Evolutionary conservation across 1,139 yeast species (phyloP).

Genomic region (Blastobotrys persicus): DNA sequence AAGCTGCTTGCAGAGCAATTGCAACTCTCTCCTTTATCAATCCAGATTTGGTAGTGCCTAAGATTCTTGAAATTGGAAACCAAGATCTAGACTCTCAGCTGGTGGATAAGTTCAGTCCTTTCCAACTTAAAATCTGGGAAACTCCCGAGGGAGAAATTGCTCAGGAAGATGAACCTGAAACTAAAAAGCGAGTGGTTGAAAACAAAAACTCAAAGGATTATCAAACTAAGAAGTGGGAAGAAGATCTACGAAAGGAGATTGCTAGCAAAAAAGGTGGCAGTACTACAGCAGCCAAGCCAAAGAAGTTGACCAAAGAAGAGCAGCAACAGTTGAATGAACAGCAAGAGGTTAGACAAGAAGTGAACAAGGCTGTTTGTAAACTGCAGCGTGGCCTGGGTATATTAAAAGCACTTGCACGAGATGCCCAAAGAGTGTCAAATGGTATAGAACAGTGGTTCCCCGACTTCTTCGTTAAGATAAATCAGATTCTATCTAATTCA

Average conservation of each 20-base stretch:
- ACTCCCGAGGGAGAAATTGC: constrained; percentile 70
- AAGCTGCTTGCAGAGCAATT: constrained; percentile 55
- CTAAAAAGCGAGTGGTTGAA: constrained; percentile 34
- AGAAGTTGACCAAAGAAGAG: constrained; percentile 76
- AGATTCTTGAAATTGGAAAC: constrained; percentile 39
- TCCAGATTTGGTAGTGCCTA: constrained; percentile 58
- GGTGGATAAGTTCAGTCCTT: constrained; percentile 26
- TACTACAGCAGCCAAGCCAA: constrained; percentile 34
- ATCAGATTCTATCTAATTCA: constrained; percentile 43
- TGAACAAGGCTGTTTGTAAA: constrained; percentile 42
- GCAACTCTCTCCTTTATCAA: constrained; percentile 69
- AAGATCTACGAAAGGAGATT: constrained; percentile 69
- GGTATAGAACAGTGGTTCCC: constrained; percentile 77
- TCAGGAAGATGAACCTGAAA: constrained; percentile 53
- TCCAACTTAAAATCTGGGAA: constrained; percentile 60
- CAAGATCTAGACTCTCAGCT: constrained; percentile 42
- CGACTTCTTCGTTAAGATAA: constrained; percentile 47
- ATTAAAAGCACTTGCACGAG: constrained; percentile 50
- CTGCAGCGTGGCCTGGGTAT: constrained; percentile 53
- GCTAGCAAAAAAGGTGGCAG: constrained; percentile 45
- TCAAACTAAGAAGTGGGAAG: constrained; percentile 89
- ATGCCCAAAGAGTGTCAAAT: constrained; percentile 57
- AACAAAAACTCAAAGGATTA: constrained; percentile 76
- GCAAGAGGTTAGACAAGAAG: constrained; percentile 48
- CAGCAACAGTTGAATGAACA: constrained; percentile 68